These are phyloP conservation scores for Silybum marianum DNA, from an alignment of 129 eudicot genomes.

Conservation along the genomic window DNA sequence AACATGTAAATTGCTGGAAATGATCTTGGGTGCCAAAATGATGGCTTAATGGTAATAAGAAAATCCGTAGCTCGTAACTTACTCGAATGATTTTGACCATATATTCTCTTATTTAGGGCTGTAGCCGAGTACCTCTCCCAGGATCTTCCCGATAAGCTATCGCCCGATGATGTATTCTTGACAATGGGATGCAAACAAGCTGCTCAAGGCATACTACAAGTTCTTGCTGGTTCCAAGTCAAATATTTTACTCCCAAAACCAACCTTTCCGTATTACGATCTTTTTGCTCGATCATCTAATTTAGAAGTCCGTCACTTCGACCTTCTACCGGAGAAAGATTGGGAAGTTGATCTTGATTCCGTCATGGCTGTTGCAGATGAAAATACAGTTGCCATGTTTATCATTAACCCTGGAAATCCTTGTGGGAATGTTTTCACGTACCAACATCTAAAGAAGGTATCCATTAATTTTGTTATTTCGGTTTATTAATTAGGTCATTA, in stretches of 20 bases:
- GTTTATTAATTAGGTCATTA: too few relatives aligned
- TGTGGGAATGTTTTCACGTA: constrained; percentile 79
- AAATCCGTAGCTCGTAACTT: background rate
- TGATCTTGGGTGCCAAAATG: background rate
- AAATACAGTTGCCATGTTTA: constrained; percentile 75
- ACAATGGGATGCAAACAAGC: constrained; percentile 77
- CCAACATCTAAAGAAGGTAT: constrained; percentile 67
- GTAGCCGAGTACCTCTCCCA: constrained; percentile 69
- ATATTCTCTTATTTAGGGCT: constrained; percentile 43
- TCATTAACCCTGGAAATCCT: constrained; percentile 91
- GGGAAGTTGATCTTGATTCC: constrained; percentile 75
- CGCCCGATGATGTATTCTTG: constrained; percentile 69
- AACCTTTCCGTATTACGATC: constrained; percentile 69
- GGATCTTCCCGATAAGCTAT: constrained; percentile 70
- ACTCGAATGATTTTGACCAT: background rate
- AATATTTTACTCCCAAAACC: constrained; percentile 82
- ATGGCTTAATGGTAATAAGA: background rate
- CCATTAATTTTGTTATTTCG: background rate
- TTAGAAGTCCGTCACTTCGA: constrained; percentile 68
- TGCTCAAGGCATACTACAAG: constrained; percentile 51
- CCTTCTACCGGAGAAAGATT: constrained; percentile 63
- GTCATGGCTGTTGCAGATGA: constrained; percentile 77
- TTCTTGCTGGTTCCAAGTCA: constrained; percentile 57
- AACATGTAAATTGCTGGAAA: background rate
- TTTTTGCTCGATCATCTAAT: constrained; percentile 41